These are phyloP conservation scores for Otatea glauca DNA, from an alignment of 176 grass and related monocot genomes.

Conservation along the genomic window DNA sequence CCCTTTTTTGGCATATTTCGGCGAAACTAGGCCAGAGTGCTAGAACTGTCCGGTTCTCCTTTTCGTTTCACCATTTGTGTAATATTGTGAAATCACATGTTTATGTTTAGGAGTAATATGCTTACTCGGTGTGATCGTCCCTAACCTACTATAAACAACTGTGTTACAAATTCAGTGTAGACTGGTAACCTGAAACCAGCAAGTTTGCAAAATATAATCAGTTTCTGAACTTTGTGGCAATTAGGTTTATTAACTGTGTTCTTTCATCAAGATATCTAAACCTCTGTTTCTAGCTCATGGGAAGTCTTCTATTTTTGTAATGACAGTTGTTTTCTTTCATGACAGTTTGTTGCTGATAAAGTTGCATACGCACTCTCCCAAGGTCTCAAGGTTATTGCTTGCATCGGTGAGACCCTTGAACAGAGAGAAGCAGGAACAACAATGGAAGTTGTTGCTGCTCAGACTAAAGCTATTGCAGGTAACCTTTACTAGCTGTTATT, in stretches of 20 bases:
- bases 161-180: background rate
- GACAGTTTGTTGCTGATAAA: constrained; percentile 83
- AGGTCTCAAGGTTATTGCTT: constrained; percentile 91
- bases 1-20: background rate
- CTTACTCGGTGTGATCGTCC: background rate
- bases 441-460: constrained; percentile 72
- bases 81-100: background rate
- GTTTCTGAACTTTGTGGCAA: background rate
- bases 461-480: constrained; percentile 84
- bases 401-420: constrained; percentile 89
- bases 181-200: background rate
- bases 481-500: constrained; percentile 20
- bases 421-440: constrained; percentile 80
- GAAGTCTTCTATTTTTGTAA: background rate
- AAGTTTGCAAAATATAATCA: background rate
- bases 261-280: background rate
- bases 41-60: background rate
- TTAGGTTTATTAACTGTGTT: background rate
- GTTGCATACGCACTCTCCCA: constrained; percentile 81
- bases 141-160: background rate
- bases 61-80: background rate
- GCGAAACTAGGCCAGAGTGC: background rate
- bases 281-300: background rate
- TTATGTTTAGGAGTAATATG: background rate
- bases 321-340: constrained; percentile 25